Conservation (phyloP, 441 rosid genomes). For the Bruguiera hainesii region DNA sequence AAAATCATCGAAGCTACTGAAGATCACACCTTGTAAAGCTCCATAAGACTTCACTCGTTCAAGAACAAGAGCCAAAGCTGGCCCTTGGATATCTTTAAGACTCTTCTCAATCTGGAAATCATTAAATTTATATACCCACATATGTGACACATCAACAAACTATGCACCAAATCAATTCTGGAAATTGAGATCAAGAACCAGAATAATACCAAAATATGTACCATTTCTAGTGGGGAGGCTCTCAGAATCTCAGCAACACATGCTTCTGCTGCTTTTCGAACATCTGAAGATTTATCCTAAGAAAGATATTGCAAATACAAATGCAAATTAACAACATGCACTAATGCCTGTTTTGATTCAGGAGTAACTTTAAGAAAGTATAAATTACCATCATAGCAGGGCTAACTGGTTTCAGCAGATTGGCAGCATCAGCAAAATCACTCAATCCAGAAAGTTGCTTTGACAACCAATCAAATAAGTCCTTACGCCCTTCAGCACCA, state of each 20-base stretch:
- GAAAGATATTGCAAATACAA: slow-evolving; percentile 11
- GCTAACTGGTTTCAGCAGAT: slow-evolving; percentile 82
- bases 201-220: slow-evolving; percentile 27
- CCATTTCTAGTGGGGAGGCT: slow-evolving; percentile 80
- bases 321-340: neutral
- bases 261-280: slow-evolving; percentile 97
- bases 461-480: slow-evolving; percentile 99
- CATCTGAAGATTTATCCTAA: slow-evolving; percentile 97
- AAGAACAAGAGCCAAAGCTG: slow-evolving; percentile 79
- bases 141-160: slow-evolving; percentile 1
- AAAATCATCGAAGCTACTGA: slow-evolving; percentile 10
- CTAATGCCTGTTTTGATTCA: neutral
- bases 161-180: neutral
- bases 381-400: slow-evolving; percentile 73
- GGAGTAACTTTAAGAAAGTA: neutral
- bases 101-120: slow-evolving; percentile 68
- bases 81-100: slow-evolving; percentile 87
- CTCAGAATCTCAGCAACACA: slow-evolving; percentile 82
- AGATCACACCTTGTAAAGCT: slow-evolving; percentile 61
- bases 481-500: slow-evolving; percentile 99
- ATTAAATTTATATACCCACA: neutral
- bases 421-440: slow-evolving; percentile 84
- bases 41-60: slow-evolving; percentile 72
- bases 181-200: slow-evolving; percentile 9
- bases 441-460: slow-evolving; percentile 76